Evolutionary conservation across 2,329 filamentous ascomycete genomes (phyloP), one percentile per base, ranked within the genome.

Genomic region (Onygena corvina): DNA sequence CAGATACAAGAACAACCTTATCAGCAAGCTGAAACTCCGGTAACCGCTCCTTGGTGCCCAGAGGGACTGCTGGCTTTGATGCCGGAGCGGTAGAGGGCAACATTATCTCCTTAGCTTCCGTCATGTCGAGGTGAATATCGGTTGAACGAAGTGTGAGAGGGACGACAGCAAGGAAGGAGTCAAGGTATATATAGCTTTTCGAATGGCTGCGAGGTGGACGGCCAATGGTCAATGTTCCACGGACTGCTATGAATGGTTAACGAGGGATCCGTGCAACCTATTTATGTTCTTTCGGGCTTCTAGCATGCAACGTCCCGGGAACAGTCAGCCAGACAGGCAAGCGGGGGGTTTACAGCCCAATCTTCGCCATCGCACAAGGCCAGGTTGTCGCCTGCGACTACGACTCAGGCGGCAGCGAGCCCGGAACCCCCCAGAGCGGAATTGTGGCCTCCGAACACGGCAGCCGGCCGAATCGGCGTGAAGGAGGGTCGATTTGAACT

Each of bases 11-110:
- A 42, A 86, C 76, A 1, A 84, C 75, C 64, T 80, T 87, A 66
- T 79, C 77, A 54, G 76, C 74, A 54, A 93, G 74, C 59, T 76
- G 81, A 71, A 92, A 92, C 61, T 92, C 86, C 38, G 83, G 80
- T 46, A 89, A 67, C 47, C 66, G 57, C 46, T 23, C 30, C 49
- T 52, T 52, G 16, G 49, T 56, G 18, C 47, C 50, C n/a, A 52
- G 27, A 16, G 27, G 46, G 7, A 50, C 34, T 7, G 36, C 21
- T 3, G 36, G 36, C 23, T 42, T 42, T 42, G 36, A 11, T 8
- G 20, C 36, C 5, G 36, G 36, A 7, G 21, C 36, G 4, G n/a
- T n/a, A n/a, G 36, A 42, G 12, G 21, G 21, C 9, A 23, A 20
- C 5, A 42, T 12, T 25, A 42, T 42, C 12, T 25, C 20, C 8